Base-by-base conservation (phyloP, 2,329 filamentous ascomycete genomes). In the Eutypella sp. region DNA sequence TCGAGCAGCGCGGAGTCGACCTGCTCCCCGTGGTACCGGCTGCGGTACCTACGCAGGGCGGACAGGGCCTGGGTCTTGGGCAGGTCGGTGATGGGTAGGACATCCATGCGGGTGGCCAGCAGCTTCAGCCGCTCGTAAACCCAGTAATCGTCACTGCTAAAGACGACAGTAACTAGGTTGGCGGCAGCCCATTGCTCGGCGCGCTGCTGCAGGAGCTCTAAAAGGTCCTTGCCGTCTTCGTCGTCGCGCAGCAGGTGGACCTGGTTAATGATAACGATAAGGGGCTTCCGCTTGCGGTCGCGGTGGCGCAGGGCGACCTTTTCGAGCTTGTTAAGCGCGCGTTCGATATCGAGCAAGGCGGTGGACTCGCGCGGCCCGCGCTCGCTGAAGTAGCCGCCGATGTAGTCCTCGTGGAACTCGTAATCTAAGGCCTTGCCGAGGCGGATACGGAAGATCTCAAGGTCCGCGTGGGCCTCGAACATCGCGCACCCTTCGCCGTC, bases 111-210 rank as follows among this genome's bases (percentile, higher is more conserved):
- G 2, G 91, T 96, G 3, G 90, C 89, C 48, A 96, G 85, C 63
- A 89, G 85, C 73, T 96, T 96, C 43, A 99, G 72, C 13, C 91
- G 81, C 66, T 99, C 93, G 59, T 96, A 97, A 1, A 99, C 87
- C 93, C 93, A 99, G 68, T 96, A 99, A 63, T 97, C 93, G 66
- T 99, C 93, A 44, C 84, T 91, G 68, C 96, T 97, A 70, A 99
- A 90, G 27, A 99, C 84, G 74, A 89, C 80, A 1, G 93, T 97
- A 24, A 95, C 88, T 8, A 99, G 77, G 53, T 89, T 92, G 18
- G 87, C 82, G 1, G 92, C 93, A 1, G 93, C 92, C 93, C 93
- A 99, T 65, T 93, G 87, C 67, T 99, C 93, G 1, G 93, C 92
- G 25, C 91, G 82, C 64, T 99, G 93, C 61, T 99, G 93, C 24